Base-by-base conservation (phyloP, 2,329 filamentous ascomycete genomes). In the Tolypocladium amazonense region DNA sequence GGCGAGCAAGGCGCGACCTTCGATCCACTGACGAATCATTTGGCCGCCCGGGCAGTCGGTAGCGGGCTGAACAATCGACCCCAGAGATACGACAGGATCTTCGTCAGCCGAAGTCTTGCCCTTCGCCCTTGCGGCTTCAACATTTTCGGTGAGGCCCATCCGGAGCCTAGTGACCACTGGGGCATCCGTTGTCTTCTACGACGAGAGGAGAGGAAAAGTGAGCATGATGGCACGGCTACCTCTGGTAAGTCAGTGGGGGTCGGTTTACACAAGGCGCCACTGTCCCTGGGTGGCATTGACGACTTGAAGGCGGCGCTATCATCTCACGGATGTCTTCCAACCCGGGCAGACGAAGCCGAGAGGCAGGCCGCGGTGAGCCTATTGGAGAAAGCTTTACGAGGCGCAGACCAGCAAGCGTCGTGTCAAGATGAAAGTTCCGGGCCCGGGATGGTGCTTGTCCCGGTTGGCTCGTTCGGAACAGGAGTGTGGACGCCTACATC, bases 1-100 rank as follows among this genome's bases (percentile, higher is more conserved):
- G 86, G 85, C 1, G 85, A 88, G 67, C 77, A 84, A 62, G 86
- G 85, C 1, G 83, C 84, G 4, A 89, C 86, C 0, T 88, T 86
- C 67, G 80, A 88, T 65, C 85, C 85, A 0, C 71, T 71, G 2
- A 71, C 71, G 7, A 89, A 89, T 64, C 68, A 70, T 0, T 73
- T 87, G 15, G 85, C 86, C 3, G 77, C 79, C 1, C 73, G 76
- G 14, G 78, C 78, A 4, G 77, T 80, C 1, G 75, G 75, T 3
- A 73, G 68, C 54, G 77, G 77, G 1, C 70, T 75, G 55, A 77
- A 82, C 56, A 79, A 79, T 63, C 76, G 83, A 25, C 85, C 86
- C 2, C 86, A 88, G 66, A 73, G 87, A 56, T 88, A 88, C 62
- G 85, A 88, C 65, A 77, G 86, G 39, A 84, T 89, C 53, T 70